phyloP scores from a whole-genome alignment of 257 asterid genomes.

The Ilex asprella region DNA sequence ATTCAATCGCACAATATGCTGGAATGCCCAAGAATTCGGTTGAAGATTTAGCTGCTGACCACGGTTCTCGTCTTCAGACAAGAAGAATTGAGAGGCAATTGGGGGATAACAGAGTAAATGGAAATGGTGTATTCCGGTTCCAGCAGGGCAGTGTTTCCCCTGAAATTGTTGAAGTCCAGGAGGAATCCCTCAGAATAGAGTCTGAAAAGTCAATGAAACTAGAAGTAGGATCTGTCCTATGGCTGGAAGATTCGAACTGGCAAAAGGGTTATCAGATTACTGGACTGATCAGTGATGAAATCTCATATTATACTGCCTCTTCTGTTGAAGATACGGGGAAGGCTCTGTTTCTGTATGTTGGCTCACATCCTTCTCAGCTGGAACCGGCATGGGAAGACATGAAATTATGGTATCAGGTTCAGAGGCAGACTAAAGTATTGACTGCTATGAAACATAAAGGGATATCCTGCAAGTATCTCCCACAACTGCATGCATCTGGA shows the following conservation, averaged over 20 bases:
- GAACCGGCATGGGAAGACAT: conserved; percentile 99
- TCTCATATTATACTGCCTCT: conserved; percentile 50
- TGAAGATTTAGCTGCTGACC: conserved; percentile 98
- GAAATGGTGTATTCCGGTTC: conserved; percentile 58
- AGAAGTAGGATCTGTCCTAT: conserved; percentile 61
- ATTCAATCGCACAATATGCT: conserved; percentile 73
- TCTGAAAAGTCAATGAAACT: conserved; percentile 53
- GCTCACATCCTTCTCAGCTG: conserved; percentile 86
- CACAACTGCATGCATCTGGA: conserved; percentile 70
- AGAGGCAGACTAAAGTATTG: conserved; percentile 91
- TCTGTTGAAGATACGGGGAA: conserved; percentile 56
- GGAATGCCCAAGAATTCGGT: conserved; percentile 65
- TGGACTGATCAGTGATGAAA: conserved; percentile 64
- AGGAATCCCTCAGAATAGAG: conserved; percentile 51
- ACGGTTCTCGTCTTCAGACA: conserved; percentile 77
- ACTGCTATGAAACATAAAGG: conserved; percentile 81
- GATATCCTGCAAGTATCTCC: conserved; percentile 70
- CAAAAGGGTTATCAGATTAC: conserved; percentile 58
- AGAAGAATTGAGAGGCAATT: conserved; percentile 81
- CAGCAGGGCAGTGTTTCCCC: conserved; percentile 75
- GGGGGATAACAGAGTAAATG: conserved; percentile 49
- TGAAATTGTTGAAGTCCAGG: conserved; percentile 91
- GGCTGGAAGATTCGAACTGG: conserved; percentile 72
- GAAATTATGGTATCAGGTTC: conserved; percentile 94
- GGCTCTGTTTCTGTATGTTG: conserved; percentile 57